Conservation (phyloP, 345 rosid species). For the Brassica carinata region DNA sequence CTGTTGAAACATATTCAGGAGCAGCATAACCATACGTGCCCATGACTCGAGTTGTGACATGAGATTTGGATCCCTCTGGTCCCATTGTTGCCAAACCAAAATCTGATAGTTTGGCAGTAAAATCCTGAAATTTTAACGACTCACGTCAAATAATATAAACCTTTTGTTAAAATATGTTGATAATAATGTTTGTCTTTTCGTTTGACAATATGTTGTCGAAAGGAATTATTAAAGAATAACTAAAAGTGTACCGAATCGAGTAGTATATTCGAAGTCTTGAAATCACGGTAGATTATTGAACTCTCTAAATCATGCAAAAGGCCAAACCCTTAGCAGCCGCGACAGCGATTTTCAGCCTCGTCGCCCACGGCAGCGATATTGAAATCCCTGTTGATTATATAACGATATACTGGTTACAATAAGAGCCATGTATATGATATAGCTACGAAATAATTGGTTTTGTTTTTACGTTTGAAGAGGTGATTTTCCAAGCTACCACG, state of each 20-base stretch:
- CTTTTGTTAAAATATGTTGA: neutral
- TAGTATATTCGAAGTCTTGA: constrained; percentile 88
- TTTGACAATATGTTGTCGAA: neutral
- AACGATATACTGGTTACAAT: too few species aligned
- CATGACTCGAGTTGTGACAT: constrained; percentile 94
- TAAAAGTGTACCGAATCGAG: constrained; percentile 67
- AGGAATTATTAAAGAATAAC: neutral
- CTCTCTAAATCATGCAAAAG: constrained; percentile 82
- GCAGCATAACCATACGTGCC: constrained; percentile 97
- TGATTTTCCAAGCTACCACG: constrained; percentile 95
- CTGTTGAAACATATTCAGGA: constrained; percentile 91
- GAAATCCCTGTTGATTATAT: constrained; percentile 55
- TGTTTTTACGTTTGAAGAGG: constrained; percentile 64
- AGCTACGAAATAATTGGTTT: too few species aligned
- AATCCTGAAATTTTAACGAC: constrained; percentile 54
- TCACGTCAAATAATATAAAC: neutral
- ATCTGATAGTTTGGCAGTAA: constrained; percentile 83
- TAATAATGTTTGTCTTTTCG: neutral
- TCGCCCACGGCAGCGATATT: constrained; percentile 75
- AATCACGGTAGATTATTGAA: constrained; percentile 89
- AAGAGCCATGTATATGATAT: too few species aligned
- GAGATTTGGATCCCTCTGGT: constrained; percentile 91
- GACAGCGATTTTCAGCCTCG: constrained; percentile 77
- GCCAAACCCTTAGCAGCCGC: constrained; percentile 95
- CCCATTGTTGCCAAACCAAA: constrained; percentile 95